Evolutionary conservation across 768 basidiomycete species (phyloP).

Genomic region (Leccinellum luteum): DNA sequence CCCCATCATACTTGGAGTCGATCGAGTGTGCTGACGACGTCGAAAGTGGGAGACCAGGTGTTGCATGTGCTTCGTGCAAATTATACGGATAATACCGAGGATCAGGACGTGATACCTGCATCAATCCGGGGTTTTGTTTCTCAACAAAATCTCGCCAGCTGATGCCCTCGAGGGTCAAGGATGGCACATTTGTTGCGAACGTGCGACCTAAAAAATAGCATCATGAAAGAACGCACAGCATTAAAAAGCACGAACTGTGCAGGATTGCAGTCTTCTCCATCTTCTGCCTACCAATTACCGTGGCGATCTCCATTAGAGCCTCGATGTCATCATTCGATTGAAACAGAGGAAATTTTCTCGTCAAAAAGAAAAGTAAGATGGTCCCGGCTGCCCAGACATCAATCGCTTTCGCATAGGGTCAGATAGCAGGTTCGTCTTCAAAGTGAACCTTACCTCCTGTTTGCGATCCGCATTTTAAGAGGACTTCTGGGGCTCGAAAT

Average conservation of each 20-base stretch:
- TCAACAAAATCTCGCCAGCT: conserved; percentile 75
- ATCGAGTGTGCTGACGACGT: conserved; percentile 33
- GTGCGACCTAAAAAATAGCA: conserved; percentile 62
- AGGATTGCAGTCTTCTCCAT: conserved; percentile 86
- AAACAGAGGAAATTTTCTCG: conserved; percentile 90
- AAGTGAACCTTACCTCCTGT: conserved; percentile 65
- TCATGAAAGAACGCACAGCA: conserved; percentile 3
- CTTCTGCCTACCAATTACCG: conserved; percentile 74
- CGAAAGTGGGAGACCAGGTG: conserved; percentile 22
- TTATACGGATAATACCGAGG: conserved; percentile 55
- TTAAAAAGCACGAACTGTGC: conserved; percentile 63
- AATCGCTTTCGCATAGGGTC: conserved; percentile 57
- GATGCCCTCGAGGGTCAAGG: conserved; percentile 62
- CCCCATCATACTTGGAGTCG: conserved; percentile 14
- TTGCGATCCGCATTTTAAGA: conserved; percentile 92
- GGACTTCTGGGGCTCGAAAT: conserved; percentile 94
- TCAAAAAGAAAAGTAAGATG: conserved; percentile 90
- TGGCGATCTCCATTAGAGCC: conserved; percentile 91
- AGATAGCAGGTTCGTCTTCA: conserved; percentile 3
- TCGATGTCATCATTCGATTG: conserved; percentile 93
- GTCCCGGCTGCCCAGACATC: conserved; percentile 96
- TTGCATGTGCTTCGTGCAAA: conserved; percentile 25
- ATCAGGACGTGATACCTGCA: conserved; percentile 49
- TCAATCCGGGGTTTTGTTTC: conserved; percentile 70
- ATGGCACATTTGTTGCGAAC: conserved; percentile 87